Evolutionary conservation across 495 filamentous ascomycete genomes (phyloP), one percentile per base, ranked within the genome.

Genomic region (Peziza echinospora): DNA sequence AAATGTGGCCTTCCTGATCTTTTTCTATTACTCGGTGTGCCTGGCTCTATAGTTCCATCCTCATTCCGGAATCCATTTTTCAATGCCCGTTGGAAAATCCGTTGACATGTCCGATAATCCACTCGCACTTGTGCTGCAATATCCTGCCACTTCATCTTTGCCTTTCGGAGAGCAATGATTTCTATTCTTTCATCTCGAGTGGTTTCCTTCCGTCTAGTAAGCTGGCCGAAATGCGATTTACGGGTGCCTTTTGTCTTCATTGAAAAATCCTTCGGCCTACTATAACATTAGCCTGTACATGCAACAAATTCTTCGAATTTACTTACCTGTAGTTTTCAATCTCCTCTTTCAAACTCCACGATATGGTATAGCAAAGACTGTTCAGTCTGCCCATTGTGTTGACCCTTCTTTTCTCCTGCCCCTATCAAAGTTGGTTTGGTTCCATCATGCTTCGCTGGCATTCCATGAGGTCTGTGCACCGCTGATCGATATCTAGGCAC

Each of bases 21-120:
- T 24, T 40, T 41, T 0, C 26, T 2, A 21, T 51, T 51, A 17
- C 26, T 48, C 5, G 45, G 24, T 2, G 45, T 44, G 40, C 40
- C 40, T 1, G 40, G 8, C n/a, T 34, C 26, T 8, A 34, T 8
- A n/a, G 8, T 8, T 8, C 26, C 8, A 8, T 34, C n/a, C 8
- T 34, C 8, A n/a, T 8, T 34, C 8, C 26, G 26, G n/a, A n/a
- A 34, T 8, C 26, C 8, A 8, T 8, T 42, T 42, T 13, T 42
- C 21, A 8, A 17, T 6, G 19, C 19, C 7, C 40, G 2, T 42
- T 1, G 11, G 9, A 9, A n/a, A 17, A 21, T n/a, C 8, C 1
- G 1, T 21, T n/a, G 2, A 42, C 40, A 42, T 42, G 19, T 1
- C 40, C 19, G 2, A 42, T 13, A n/a, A 2, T 21, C 40, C 9